Evolutionary conservation across 345 rosid genomes (phyloP).

Genomic region (Triadica sebifera): DNA sequence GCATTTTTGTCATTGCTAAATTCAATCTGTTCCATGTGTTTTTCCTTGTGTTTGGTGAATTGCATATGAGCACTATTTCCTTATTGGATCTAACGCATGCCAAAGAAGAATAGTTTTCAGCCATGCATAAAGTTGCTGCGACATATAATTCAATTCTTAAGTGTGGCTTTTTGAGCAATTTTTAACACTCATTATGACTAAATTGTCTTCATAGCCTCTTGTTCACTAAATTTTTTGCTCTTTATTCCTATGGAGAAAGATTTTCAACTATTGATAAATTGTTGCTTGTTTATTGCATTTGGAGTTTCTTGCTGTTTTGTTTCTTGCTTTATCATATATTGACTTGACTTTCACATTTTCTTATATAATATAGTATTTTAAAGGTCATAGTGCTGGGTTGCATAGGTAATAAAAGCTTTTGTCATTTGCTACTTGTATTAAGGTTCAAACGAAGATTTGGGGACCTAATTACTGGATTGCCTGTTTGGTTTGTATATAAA

Average conservation of each 20-base stretch:
- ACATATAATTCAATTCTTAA: background rate
- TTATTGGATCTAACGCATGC: background rate
- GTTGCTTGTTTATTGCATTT: background rate
- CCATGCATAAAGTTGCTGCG: background rate
- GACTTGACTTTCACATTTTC: background rate
- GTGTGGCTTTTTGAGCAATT: background rate
- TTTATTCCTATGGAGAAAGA: background rate
- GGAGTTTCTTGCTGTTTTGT: background rate
- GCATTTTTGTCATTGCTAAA: background rate
- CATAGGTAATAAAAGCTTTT: conserved; percentile 9
- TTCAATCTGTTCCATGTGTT: background rate
- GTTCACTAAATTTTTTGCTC: background rate
- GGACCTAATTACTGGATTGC: background rate
- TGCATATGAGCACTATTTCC: background rate
- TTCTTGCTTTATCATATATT: background rate
- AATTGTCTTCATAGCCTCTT: background rate
- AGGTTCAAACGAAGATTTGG: background rate
- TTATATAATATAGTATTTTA: conserved; percentile 3
- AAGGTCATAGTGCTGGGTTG: background rate
- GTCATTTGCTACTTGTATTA: background rate
- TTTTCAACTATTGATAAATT: background rate
- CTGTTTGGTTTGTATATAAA: conserved; percentile 54
- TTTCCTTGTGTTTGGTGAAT: background rate
- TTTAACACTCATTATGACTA: background rate
- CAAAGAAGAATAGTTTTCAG: background rate